Evolutionary conservation across 1,139 yeast species (phyloP).

Genomic region (Pichia cactophila): DNA sequence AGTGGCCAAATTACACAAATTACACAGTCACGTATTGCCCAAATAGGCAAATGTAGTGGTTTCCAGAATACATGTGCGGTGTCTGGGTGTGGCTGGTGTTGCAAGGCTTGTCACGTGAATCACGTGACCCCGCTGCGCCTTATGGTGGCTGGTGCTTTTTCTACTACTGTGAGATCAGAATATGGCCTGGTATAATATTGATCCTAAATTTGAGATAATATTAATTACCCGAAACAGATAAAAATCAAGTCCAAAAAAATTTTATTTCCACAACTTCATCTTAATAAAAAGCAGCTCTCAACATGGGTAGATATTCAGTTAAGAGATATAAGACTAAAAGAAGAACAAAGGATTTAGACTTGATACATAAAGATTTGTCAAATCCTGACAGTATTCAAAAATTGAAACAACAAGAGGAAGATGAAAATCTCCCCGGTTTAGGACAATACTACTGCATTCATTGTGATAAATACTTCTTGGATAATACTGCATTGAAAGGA

Average conservation of each 20-base stretch:
- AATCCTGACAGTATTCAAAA: constrained; percentile 52
- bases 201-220: background rate
- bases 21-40: background rate
- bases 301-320: constrained; percentile 83
- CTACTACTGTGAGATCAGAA: too few relatives aligned
- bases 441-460: constrained; percentile 94
- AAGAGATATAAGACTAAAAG: constrained; percentile 73
- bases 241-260: background rate
- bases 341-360: constrained; percentile 79
- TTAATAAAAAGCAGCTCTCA: constrained; percentile 5
- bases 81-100: background rate
- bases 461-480: constrained; percentile 88
- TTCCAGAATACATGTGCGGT: background rate
- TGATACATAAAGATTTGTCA: constrained; percentile 68
- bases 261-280: background rate
- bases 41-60: background rate
- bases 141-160: background rate
- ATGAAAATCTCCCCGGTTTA: constrained; percentile 85
- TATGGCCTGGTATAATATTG: too few relatives aligned
- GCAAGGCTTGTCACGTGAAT: background rate
- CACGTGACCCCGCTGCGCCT: background rate
- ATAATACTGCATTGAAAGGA: constrained; percentile 60
- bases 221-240: background rate
- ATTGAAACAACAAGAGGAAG: constrained; percentile 74
- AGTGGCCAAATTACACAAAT: background rate